These are phyloP conservation scores for Acanthochlamys bracteata DNA, from an alignment of 106 monocot species.

Conservation along the genomic window DNA sequence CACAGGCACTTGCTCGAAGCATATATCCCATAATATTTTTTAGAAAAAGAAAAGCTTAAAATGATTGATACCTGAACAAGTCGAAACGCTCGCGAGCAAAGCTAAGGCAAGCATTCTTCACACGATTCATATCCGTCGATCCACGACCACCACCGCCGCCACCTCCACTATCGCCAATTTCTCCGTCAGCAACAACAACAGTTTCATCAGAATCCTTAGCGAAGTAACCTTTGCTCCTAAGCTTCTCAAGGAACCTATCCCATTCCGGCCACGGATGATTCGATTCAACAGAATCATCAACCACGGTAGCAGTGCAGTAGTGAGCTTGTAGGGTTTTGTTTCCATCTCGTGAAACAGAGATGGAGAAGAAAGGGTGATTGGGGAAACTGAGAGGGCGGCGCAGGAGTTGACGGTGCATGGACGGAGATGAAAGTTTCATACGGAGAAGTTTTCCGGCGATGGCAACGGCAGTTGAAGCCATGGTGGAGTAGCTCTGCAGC, in stretches of 20 bases:
- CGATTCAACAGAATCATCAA: not conserved
- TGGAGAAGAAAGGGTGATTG: too few species aligned
- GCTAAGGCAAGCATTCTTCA: conserved; percentile 62
- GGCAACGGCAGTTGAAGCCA: too few species aligned
- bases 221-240: conserved; percentile 54
- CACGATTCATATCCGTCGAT: conserved; percentile 19
- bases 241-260: conserved; percentile 51
- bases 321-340: too few species aligned
- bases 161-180: not conserved
- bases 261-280: conserved; percentile 64
- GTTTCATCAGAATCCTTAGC: conserved; percentile 1
- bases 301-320: too few species aligned
- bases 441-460: too few species aligned
- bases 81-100: conserved; percentile 81
- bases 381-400: too few species aligned
- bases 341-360: too few species aligned
- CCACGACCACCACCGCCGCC: not conserved
- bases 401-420: too few species aligned
- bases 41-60: not conserved
- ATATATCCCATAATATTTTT: not conserved
- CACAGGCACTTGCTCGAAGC: too few species aligned
- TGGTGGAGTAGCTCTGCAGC: too few species aligned
- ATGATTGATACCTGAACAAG: conserved; percentile 53
- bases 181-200: conserved; percentile 5
- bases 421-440: too few species aligned